phyloP scores from a whole-genome alignment of 176 grass and related monocot species.

The Hordeum marinum region DNA sequence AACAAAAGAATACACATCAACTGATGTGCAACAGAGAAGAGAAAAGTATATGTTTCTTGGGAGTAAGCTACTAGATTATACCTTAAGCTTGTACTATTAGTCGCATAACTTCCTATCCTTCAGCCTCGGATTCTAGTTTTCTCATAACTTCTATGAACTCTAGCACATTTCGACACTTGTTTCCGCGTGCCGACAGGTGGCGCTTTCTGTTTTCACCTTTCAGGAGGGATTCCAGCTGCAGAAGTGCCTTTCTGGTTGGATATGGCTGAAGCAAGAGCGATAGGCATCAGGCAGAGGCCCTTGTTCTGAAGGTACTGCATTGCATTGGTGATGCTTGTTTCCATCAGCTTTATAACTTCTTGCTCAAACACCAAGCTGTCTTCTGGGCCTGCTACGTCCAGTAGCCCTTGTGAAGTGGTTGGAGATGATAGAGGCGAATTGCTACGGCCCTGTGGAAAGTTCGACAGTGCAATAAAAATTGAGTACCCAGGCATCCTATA shows the following conservation, averaged over 20 bases:
- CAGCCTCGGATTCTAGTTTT: neutral
- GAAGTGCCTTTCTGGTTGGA: constrained; percentile 51
- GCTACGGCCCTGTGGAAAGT: constrained; percentile 7
- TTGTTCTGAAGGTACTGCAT: constrained; percentile 91
- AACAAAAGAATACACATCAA: constrained; percentile 27
- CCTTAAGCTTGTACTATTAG: too few species aligned
- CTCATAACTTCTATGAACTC: neutral
- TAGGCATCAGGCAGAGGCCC: constrained; percentile 81
- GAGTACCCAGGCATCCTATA: neutral
- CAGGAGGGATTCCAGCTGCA: constrained; percentile 17
- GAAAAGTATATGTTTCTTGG: neutral
- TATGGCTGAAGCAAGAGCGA: constrained; percentile 68
- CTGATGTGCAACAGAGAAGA: constrained; percentile 7
- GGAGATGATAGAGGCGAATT: constrained; percentile 7
- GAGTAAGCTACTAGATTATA: constrained; percentile 17
- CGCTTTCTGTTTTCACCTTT: constrained; percentile 39
- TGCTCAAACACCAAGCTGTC: constrained; percentile 53
- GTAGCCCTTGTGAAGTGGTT: constrained; percentile 26
- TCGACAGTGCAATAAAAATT: neutral
- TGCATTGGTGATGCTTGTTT: constrained; percentile 58
- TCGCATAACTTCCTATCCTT: neutral
- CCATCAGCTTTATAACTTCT: constrained; percentile 72
- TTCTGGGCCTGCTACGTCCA: constrained; percentile 26
- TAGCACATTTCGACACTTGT: neutral
- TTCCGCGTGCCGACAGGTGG: neutral